Conservation (phyloP, 2,329 filamentous ascomycete genomes). For the Fusarium sulawesiense region DNA sequence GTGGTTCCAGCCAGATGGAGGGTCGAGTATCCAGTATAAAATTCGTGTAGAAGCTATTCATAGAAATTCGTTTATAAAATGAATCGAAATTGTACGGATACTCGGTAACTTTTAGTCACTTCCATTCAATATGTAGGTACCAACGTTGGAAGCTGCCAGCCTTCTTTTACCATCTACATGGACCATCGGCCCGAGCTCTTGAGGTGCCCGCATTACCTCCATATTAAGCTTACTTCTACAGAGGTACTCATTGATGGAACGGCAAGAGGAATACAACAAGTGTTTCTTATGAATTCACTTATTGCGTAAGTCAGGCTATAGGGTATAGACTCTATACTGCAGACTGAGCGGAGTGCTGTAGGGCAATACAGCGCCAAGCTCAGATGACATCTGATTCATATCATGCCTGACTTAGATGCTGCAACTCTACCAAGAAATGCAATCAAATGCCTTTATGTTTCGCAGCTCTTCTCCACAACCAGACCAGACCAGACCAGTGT, state of each 20-base stretch:
- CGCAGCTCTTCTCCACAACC: conserved; percentile 19
- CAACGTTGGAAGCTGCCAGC: background rate
- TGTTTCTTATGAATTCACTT: background rate
- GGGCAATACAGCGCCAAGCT: background rate
- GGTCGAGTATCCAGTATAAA: background rate
- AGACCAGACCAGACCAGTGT: conserved; percentile 1
- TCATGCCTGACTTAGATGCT: background rate
- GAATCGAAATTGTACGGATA: background rate
- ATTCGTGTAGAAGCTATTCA: background rate
- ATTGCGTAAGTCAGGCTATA: background rate
- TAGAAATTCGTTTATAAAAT: background rate
- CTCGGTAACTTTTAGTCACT: background rate
- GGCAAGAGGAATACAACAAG: background rate
- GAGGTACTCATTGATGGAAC: background rate
- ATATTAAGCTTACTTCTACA: background rate
- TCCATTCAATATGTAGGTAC: background rate
- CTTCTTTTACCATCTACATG: background rate
- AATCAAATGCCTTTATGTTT: conserved; percentile 7
- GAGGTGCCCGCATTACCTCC: background rate
- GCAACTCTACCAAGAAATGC: conserved; percentile 3
- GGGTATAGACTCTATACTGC: background rate
- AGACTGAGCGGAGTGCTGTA: background rate
- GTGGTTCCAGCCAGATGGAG: background rate
- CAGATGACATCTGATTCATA: background rate
- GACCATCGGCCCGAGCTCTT: background rate